Evolutionary conservation across 202 grass and related monocot genomes (phyloP).

Genomic region (Panicum virgatum): DNA sequence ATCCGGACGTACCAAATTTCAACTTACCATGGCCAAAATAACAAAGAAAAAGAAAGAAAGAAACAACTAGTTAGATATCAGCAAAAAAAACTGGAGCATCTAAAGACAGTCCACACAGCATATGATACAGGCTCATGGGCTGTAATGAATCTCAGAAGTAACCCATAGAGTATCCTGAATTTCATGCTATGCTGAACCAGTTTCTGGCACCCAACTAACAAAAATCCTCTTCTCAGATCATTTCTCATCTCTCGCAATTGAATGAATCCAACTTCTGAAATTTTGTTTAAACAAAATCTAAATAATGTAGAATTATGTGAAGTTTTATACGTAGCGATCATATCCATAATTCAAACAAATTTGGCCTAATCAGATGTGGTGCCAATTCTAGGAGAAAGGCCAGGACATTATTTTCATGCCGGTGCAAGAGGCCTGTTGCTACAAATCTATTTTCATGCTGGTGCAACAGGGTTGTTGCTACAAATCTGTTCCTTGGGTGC

Average conservation of each 20-base stretch:
- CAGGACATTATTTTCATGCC: conserved; percentile 15
- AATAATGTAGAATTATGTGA: background rate
- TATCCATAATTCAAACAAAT: background rate
- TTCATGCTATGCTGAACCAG: background rate
- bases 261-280: background rate
- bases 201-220: background rate
- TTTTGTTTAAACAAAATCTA: background rate
- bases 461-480: background rate
- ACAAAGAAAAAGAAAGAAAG: background rate
- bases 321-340: background rate
- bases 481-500: background rate
- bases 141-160: conserved; percentile 1
- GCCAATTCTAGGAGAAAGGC: background rate
- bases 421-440: background rate
- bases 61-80: background rate
- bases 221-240: background rate
- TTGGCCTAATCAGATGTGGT: background rate
- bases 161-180: background rate
- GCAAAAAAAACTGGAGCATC: background rate
- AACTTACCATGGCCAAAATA: background rate
- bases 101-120: background rate
- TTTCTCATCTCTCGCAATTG: background rate
- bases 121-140: background rate
- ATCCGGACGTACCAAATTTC: background rate
- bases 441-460: background rate